These are phyloP conservation scores for Phoma herbarum DNA, from an alignment of 2,329 filamentous ascomycete species.

Conservation along the genomic window DNA sequence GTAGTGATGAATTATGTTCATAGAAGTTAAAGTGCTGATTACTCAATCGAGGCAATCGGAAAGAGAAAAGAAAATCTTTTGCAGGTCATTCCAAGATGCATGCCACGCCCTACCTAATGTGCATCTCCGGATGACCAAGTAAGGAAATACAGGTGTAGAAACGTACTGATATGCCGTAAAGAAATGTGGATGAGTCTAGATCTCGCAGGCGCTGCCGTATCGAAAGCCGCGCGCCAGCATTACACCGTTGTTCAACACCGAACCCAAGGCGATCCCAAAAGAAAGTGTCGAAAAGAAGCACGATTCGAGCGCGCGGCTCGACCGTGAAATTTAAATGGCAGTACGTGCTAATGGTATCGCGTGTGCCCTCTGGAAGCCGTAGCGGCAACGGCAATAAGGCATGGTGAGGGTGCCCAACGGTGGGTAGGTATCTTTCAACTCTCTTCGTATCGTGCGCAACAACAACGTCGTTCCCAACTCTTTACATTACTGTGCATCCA, in stretches of 20 bases:
- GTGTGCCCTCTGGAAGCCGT: slow-evolving; percentile 34
- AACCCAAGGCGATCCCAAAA: slow-evolving; percentile 36
- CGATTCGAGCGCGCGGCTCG: slow-evolving; percentile 23
- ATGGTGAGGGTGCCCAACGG: slow-evolving; percentile 38
- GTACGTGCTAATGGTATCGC: slow-evolving; percentile 50
- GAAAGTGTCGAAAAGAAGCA: slow-evolving; percentile 36
- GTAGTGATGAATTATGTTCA: slow-evolving; percentile 44
- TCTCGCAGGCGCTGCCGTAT: slow-evolving; percentile 31
- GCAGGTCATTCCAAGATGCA: slow-evolving; percentile 29
- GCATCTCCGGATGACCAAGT: slow-evolving; percentile 27
- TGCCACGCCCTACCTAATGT: slow-evolving; percentile 31
- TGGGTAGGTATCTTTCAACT: slow-evolving; percentile 40
- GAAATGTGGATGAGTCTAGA: slow-evolving; percentile 39
- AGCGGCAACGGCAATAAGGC: slow-evolving; percentile 33
- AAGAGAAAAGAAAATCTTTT: slow-evolving; percentile 33
- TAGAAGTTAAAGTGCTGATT: slow-evolving; percentile 37
- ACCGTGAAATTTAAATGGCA: slow-evolving; percentile 42
- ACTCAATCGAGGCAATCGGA: slow-evolving; percentile 15
- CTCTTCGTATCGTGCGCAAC: slow-evolving; percentile 24
- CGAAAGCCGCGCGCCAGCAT: slow-evolving; percentile 31
- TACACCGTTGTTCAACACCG: slow-evolving; percentile 45
- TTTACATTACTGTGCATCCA: slow-evolving; percentile 85
- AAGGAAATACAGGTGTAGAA: slow-evolving; percentile 42
- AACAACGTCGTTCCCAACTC: slow-evolving; percentile 20
- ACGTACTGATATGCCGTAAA: slow-evolving; percentile 41